Evolutionary conservation across 169 alveolate species (phyloP), one percentile per base, ranked within the genome.

Genomic region (Fabrea salina): DNA sequence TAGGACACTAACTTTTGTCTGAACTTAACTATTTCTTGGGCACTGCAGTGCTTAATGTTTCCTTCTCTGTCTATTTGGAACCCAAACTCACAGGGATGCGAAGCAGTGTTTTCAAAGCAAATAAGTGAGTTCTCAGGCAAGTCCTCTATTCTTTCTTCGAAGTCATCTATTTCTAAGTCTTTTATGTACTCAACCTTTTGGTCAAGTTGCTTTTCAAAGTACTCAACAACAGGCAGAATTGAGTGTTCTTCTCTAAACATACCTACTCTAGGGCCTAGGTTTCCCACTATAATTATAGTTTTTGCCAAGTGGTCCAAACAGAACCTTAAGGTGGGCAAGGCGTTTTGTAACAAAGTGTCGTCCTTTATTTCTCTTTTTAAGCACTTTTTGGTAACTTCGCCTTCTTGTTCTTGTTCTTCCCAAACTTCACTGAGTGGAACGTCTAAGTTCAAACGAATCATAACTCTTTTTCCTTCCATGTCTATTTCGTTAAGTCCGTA

Each of bases 391-490:
- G 49, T 32, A 57, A 13, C 37, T 25, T 72, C 41, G 0, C 39
- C 61, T 13, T 67, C 78, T 11, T 22, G 61, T 67, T 67, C 59
- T 67, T 67, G 61, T 19, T 16, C n/a, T 30, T 67, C 59, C 78
- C 59, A 43, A 43, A 37, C 64, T 67, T 37, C 78, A 40, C 43
- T 11, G 22, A 44, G 64, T 19, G 78, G 89, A 0, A 82, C 89
- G 61, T 86, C 87, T 13, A 86, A 67, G 53, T 86, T 87, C n/a
- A 86, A 70, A 75, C 92, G 68, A 39, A 86, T 53, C 16, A 86
- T 43, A 5, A 86, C 84, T 41, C 79, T 85, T 58, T 82, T 86
- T 16, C 89, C 89, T 66, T 82, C 85, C 11, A 85, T 49, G 35
- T 84, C 92, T 19, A 86, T 8, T 78, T 61, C 74, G 11, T 13